Evolutionary conservation across 768 basidiomycete species (phyloP).

Genomic region (Cyclocybe aegerita): DNA sequence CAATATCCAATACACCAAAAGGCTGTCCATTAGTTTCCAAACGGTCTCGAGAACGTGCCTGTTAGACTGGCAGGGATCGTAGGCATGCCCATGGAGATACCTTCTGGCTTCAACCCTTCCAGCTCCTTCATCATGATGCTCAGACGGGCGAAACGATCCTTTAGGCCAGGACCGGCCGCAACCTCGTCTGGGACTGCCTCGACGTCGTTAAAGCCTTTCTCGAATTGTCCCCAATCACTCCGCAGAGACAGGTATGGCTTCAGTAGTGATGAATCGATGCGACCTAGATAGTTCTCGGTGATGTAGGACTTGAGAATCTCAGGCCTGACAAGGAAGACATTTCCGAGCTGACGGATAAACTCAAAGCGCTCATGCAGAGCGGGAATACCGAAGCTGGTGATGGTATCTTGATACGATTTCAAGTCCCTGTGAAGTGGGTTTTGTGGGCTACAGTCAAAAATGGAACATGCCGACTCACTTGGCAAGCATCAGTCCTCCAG

Average conservation of each 20-base stretch:
- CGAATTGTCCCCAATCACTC: slow-evolving; percentile 88
- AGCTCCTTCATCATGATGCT: slow-evolving; percentile 89
- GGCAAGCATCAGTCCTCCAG: slow-evolving; percentile 96
- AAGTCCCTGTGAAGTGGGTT: slow-evolving; percentile 65
- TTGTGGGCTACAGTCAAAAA: not conserved
- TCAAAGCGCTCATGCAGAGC: slow-evolving; percentile 93
- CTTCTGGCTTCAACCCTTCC: slow-evolving; percentile 66
- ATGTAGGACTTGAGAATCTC: slow-evolving; percentile 96
- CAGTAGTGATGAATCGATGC: slow-evolving; percentile 84
- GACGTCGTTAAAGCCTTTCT: slow-evolving; percentile 72
- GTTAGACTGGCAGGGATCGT: slow-evolving; percentile 52
- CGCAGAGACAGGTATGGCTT: slow-evolving; percentile 90
- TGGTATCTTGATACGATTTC: slow-evolving; percentile 92
- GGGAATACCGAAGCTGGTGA: slow-evolving; percentile 79
- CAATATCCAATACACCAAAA: slow-evolving; percentile 16
- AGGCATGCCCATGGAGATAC: slow-evolving; percentile 58
- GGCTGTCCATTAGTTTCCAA: slow-evolving; percentile 27
- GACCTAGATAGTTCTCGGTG: slow-evolving; percentile 88
- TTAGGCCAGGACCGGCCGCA: slow-evolving; percentile 46
- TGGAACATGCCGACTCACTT: slow-evolving; percentile 60
- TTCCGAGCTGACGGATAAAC: slow-evolving; percentile 95
- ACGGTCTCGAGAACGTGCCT: slow-evolving; percentile 54
- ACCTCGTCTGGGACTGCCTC: slow-evolving; percentile 39
- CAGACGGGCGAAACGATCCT: slow-evolving; percentile 67
- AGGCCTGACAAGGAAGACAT: slow-evolving; percentile 94